Evolutionary conservation across 129 eudicot genomes (phyloP).

Genomic region (Heracleum sosnowskyi): DNA sequence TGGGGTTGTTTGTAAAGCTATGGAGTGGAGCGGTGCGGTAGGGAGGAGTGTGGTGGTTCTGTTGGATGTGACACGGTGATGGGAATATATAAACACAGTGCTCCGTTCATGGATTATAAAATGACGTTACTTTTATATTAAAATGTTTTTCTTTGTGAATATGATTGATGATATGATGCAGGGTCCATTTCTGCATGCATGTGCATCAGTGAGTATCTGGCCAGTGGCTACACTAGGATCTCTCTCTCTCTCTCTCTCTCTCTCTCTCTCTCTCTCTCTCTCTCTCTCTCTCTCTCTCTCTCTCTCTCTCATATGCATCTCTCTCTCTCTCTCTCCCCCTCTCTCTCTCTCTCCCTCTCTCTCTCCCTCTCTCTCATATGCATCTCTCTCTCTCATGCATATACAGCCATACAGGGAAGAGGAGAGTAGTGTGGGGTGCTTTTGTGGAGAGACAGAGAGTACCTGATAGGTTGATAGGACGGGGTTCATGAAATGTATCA

Average conservation of each 20-base stretch:
- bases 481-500: background rate
- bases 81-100: background rate
- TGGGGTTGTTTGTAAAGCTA: background rate
- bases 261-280: no score
- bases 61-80: constrained; percentile 2
- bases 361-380: no score
- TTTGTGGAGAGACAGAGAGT: background rate
- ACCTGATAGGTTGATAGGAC: background rate
- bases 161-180: background rate
- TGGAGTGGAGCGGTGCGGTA: background rate
- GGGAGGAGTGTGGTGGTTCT: background rate
- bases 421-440: background rate
- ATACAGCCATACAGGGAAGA: background rate
- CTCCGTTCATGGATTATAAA: background rate
- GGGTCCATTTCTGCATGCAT: constrained; percentile 1
- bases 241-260: background rate
- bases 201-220: background rate
- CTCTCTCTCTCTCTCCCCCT: no score
- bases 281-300: no score
- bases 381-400: no score
- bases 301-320: no score
- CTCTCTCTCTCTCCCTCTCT: no score
- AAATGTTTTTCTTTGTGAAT: background rate
- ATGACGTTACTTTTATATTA: background rate
- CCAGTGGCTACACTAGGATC: background rate